Percentiles rank a stretch among this genome's conserved stretches.
Evolutionary conservation across 2,329 filamentous ascomycete genomes (phyloP).

Genomic region (Didymella sp.): DNA sequence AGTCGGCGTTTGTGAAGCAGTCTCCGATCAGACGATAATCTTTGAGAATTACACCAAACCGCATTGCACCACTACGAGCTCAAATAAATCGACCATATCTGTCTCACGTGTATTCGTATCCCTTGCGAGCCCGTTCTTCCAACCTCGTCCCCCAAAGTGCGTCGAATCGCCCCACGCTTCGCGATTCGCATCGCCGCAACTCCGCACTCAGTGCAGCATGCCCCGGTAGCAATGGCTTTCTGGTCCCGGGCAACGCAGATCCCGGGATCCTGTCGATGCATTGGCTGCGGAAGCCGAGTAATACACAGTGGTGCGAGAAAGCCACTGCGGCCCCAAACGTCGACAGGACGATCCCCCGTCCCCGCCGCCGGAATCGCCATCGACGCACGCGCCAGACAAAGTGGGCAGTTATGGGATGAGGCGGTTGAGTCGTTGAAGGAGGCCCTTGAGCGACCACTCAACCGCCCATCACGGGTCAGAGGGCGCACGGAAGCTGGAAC

Average conservation of each 20-base stretch:
- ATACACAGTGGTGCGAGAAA: constrained; percentile 60
- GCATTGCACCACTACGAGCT: neutral
- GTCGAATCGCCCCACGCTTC: constrained; percentile 22
- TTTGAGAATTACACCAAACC: neutral
- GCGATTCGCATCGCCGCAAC: constrained; percentile 29
- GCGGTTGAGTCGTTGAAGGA: constrained; percentile 57
- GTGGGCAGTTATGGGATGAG: constrained; percentile 65
- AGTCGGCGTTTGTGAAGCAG: constrained; percentile 9
- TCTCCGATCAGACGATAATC: constrained; percentile 19
- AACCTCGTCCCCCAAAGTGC: constrained; percentile 21
- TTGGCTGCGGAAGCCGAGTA: constrained; percentile 64
- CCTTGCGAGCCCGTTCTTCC: neutral
- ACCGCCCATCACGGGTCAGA: neutral
- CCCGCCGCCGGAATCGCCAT: constrained; percentile 69
- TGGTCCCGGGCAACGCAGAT: constrained; percentile 72
- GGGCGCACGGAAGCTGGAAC: neutral
- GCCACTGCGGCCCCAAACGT: constrained; percentile 60
- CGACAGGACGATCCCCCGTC: constrained; percentile 70
- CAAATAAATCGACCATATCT: neutral
- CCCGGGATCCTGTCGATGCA: constrained; percentile 67
- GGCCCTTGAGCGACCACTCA: constrained; percentile 50
- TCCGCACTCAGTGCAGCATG: constrained; percentile 39
- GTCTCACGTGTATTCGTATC: neutral
- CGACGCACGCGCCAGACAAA: constrained; percentile 67
- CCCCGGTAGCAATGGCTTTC: constrained; percentile 63